These are phyloP conservation scores for Neospora caninum DNA, from an alignment of 169 alveolate species.

Conservation along the genomic window DNA sequence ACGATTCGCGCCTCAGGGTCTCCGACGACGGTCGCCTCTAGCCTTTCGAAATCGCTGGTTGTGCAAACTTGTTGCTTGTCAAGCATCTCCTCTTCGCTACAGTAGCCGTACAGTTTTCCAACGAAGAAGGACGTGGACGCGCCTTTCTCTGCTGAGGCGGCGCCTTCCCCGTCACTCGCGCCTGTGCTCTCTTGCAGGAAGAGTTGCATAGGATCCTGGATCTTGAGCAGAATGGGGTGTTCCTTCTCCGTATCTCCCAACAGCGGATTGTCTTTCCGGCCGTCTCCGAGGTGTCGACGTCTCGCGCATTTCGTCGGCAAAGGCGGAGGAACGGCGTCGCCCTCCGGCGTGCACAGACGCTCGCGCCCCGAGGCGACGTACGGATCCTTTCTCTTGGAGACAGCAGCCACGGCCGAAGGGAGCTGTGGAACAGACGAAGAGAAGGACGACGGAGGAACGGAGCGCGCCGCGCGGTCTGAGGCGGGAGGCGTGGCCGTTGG, in stretches of 20 bases:
- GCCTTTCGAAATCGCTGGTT: slow-evolving; percentile 85
- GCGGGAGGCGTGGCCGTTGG: not conserved
- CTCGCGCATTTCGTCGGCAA: slow-evolving; percentile 3
- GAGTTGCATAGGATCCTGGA: slow-evolving; percentile 46
- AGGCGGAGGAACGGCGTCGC: slow-evolving; percentile 58
- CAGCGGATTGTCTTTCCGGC: slow-evolving; percentile 39
- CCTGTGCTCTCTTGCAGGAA: slow-evolving; percentile 9
- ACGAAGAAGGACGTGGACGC: slow-evolving; percentile 49
- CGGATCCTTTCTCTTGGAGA: not conserved
- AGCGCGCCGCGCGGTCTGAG: not conserved
- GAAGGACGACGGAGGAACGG: not conserved
- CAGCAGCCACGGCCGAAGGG: not conserved
- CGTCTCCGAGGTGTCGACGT: not conserved
- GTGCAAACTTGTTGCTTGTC: slow-evolving; percentile 82
- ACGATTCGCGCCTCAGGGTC: slow-evolving; percentile 78
- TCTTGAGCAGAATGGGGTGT: not conserved
- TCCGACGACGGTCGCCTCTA: slow-evolving; percentile 68
- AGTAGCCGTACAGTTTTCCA: slow-evolving; percentile 83
- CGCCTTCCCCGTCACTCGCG: not conserved
- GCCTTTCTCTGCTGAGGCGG: not conserved
- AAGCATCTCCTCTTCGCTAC: slow-evolving; percentile 79
- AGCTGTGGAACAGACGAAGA: not conserved
- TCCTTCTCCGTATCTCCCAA: not conserved
- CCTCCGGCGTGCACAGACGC: slow-evolving; percentile 50
- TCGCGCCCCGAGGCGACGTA: slow-evolving; percentile 38